Evolutionary conservation across 1,284 basidiomycete species (phyloP), one percentile per base, ranked within the genome.

Genomic region (Apiotrichum laibachii): DNA sequence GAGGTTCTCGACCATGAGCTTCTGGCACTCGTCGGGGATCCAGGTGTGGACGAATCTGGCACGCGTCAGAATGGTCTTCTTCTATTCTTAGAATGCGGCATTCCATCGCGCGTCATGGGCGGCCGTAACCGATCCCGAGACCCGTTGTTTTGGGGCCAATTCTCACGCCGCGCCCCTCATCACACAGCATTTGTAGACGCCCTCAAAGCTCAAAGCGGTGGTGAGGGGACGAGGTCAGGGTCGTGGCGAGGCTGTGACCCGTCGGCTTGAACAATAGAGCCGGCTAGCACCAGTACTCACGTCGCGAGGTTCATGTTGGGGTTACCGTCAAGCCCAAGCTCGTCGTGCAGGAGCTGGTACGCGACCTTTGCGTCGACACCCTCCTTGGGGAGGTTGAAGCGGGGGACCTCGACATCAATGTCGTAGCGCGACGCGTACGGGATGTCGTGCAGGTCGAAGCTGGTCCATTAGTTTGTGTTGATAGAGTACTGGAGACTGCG

Each of bases 321-420:
- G 34, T 83, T 86, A 10, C 90, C 90, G 74, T 94, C 92, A 37
- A 93, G 84, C 57, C 81, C 76, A 51, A 94, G 82, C 75, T 94
- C 90, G 67, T 92, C 89, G 70, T 88, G 89, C 59, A 96, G 85
- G 59, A 95, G 79, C 75, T 90, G 88, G 71, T 92, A 91, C 0
- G 87, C 85, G 6, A 75, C 77, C 19, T 77, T 70, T 35, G 72
- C 74, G 53, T 75, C 69, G 35, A 77, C 70, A 26, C 80, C 79
- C 15, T 71, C 60, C 21, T 72, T 50, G 5, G 81, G 81, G 8
- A 82, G 61, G 48, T 67, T 52, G 73, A 75, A 78, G 58, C 79
- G 77, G 46, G 80, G 79, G 15, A 77, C 45, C 52, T 72, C 68
- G 42, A 65, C 50, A 39, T 73, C 65, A 21, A 71, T 61, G 55